These are phyloP conservation scores for Colletotrichum cuscutae DNA, from an alignment of 2,329 filamentous ascomycete genomes.

Conservation along the genomic window DNA sequence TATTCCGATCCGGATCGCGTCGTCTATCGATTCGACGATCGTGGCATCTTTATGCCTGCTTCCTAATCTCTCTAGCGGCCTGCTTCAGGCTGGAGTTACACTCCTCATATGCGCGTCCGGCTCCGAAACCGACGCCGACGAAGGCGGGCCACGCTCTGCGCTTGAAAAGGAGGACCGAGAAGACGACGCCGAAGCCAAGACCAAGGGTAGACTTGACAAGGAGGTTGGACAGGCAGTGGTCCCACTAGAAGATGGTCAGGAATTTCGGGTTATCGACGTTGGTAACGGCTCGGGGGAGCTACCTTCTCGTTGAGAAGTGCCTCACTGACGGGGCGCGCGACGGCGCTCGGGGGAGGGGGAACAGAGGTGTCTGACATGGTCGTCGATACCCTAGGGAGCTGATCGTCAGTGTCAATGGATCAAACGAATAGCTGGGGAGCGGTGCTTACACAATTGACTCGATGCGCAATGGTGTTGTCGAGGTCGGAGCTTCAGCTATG, in stretches of 20 bases:
- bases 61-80: conserved; percentile 68
- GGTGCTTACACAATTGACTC: conserved; percentile 31
- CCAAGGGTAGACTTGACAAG: conserved; percentile 97
- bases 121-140: conserved; percentile 92
- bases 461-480: conserved; percentile 30
- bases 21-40: conserved; percentile 34
- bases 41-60: conserved; percentile 52
- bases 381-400: conserved; percentile 27
- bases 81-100: conserved; percentile 85
- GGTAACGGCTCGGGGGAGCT: not conserved
- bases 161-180: conserved; percentile 98
- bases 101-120: conserved; percentile 97
- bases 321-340: conserved; percentile 92
- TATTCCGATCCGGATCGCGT: conserved; percentile 35
- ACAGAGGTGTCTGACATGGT: conserved; percentile 65
- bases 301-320: conserved; percentile 99
- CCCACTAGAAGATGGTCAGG: conserved; percentile 74
- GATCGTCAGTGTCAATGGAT: conserved; percentile 38
- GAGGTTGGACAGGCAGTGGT: conserved; percentile 96
- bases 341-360: conserved; percentile 69
- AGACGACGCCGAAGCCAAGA: conserved; percentile 96
- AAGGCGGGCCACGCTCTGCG: conserved; percentile 98
- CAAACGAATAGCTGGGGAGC: not conserved
- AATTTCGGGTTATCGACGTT: not conserved
- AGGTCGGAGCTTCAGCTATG: conserved; percentile 29